Evolutionary conservation across 495 filamentous ascomycete genomes (phyloP), one percentile per base, ranked within the genome.

Genomic region (Penicillium cinerascens): DNA sequence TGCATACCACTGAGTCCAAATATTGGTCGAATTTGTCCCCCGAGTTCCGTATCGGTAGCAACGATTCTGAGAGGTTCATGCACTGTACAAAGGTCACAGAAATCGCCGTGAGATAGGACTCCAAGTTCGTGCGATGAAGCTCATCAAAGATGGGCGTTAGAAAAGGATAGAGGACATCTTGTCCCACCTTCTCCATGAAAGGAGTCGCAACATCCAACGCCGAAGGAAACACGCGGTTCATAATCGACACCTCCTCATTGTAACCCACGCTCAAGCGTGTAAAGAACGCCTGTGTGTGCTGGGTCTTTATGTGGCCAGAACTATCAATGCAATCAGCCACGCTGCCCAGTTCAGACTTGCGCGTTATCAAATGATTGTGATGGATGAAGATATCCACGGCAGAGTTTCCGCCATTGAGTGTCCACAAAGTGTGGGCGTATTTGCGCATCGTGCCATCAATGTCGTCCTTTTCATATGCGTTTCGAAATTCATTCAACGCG

Each of bases 401-500:
- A 2, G 87, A 85, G 16, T 77, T 74, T 17, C 89, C 91, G 6
- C 89, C 91, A 67, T 97, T 96, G 38, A 98, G 74, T 8, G 80
- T 78, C 49, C 83, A 84, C 18, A 98, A 74, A 20, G 97, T 88
- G 54, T 91, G 82, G 9, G 91, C 90, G 70, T 96, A 97, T 67
- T 87, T 82, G 49, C 80, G 82, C 91, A 96, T 95, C 35, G 83
- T 78, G 10, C 88, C 91, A 58, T 96, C 87, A 46, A 95, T 82
- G 69, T 99, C 92, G 64, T 85, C 86, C n/a, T 82, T 83, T 65
- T 95, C 89, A 54, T 91, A 91, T 4, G 88, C 95, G 55, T 87
- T 87, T 65, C 95, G 88, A 61, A 97, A 97, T 68, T 97, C 92
- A 45, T 87, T 80, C 45, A 95, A 70, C 7, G 92, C 92, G 3